Conservation (phyloP, 2,329 filamentous ascomycete genomes). For the Exophiala spinifera region DNA sequence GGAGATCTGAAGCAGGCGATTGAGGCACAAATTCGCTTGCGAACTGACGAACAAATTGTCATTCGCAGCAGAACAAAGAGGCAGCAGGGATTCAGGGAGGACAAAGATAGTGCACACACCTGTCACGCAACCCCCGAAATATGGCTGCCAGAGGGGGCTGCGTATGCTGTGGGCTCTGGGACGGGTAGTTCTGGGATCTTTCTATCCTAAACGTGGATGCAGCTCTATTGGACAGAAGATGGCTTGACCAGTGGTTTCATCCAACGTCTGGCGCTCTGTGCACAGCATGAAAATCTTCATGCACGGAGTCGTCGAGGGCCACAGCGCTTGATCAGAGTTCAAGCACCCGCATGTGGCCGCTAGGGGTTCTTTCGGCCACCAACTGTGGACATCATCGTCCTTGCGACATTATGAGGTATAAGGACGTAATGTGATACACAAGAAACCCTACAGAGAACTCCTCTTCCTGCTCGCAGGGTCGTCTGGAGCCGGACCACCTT, state of each 20-base stretch:
- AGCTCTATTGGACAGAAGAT: constrained; percentile 6
- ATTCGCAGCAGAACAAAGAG: not conserved
- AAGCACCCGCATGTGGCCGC: not conserved
- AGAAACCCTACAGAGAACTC: not conserved
- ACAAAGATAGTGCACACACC: not conserved
- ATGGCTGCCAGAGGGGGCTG: not conserved
- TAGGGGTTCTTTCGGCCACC: not conserved
- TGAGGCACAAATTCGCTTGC: not conserved
- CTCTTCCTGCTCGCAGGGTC: not conserved
- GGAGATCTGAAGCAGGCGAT: not conserved
- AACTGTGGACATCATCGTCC: not conserved
- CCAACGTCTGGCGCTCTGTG: constrained; percentile 10
- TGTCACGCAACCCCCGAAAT: not conserved
- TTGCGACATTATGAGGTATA: not conserved
- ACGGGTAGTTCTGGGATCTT: not conserved
- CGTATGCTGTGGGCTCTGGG: not conserved
- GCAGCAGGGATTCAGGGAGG: not conserved
- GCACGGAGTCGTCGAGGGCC: constrained; percentile 9
- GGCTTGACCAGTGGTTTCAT: constrained; percentile 17
- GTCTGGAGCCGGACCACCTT: constrained; percentile 1
- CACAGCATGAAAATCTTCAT: not conserved
- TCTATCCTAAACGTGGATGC: not conserved
- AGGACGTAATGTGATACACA: constrained; percentile 1
- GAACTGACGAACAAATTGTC: not conserved
- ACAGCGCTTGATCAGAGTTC: not conserved